Conservation (phyloP, 2,329 filamentous ascomycete genomes). For the Aspergillus ochraceus region DNA sequence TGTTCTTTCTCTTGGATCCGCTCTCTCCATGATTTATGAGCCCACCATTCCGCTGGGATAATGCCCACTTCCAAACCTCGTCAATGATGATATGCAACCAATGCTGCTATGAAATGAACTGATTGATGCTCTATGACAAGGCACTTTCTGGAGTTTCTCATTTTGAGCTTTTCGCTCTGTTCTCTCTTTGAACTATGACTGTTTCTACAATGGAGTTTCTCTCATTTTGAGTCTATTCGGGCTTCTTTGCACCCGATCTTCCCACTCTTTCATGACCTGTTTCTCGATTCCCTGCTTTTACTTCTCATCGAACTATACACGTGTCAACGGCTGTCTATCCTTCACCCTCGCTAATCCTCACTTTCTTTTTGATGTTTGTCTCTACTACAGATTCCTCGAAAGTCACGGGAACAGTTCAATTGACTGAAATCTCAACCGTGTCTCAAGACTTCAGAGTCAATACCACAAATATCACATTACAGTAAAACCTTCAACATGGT, state of each 20-base stretch:
- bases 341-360: not conserved
- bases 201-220: not conserved
- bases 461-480: not conserved
- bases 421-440: not conserved
- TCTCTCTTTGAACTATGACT: not conserved
- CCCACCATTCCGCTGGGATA: not conserved
- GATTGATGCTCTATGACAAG: slow-evolving; percentile 7
- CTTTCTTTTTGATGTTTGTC: not conserved
- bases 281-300: slow-evolving; percentile 2
- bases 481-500: not conserved
- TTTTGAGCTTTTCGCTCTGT: not conserved
- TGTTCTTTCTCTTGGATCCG: not conserved
- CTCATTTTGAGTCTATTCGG: too few species aligned
- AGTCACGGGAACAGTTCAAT: not conserved
- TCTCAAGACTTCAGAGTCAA: not conserved
- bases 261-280: not conserved
- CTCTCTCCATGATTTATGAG: slow-evolving; percentile 8
- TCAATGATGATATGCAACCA: not conserved
- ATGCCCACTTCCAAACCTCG: not conserved
- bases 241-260: not conserved
- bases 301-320: not conserved
- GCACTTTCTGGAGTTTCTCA: not conserved
- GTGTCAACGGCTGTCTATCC: slow-evolving; percentile 2
- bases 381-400: not conserved
- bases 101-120: slow-evolving; percentile 6